Conservation (phyloP, 2,329 filamentous ascomycete species). For the Aspergillus sp. region DNA sequence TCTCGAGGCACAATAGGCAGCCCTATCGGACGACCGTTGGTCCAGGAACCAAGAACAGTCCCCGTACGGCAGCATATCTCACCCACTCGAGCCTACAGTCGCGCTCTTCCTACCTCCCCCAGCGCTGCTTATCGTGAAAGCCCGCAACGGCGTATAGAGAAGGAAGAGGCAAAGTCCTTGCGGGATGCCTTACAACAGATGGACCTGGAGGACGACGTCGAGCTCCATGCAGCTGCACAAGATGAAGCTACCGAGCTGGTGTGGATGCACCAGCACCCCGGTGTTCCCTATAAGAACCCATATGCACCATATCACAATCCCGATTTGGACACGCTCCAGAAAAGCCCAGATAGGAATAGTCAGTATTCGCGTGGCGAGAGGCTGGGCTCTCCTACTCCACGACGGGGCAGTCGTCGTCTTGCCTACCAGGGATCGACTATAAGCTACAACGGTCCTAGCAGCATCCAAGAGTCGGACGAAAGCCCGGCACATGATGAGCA, state of each 20-base stretch:
- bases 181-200: constrained; percentile 60
- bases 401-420: constrained; percentile 21
- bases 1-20: constrained; percentile 32
- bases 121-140: constrained; percentile 57
- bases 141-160: constrained; percentile 58
- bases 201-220: constrained; percentile 57
- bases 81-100: constrained; percentile 37
- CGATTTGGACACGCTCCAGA: constrained; percentile 42
- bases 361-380: constrained; percentile 47
- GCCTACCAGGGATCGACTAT: constrained; percentile 23
- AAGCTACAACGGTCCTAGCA: constrained; percentile 3
- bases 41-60: constrained; percentile 39
- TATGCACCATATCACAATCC: constrained; percentile 51
- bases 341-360: constrained; percentile 48
- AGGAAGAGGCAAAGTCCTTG: constrained; percentile 59
- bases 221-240: constrained; percentile 59
- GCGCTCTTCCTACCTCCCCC: constrained; percentile 34
- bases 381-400: constrained; percentile 15
- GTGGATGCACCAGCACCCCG: constrained; percentile 62
- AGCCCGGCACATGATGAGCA: constrained; percentile 3
- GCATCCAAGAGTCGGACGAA: neutral
- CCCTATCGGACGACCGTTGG: constrained; percentile 41
- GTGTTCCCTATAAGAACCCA: constrained; percentile 51
- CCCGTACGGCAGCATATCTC: constrained; percentile 40
- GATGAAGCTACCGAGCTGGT: constrained; percentile 66